A percentile compares a stretch with the other conserved stretches of the same genome.
These are phyloP conservation scores for Aspergillus costaricaensis DNA, from an alignment of 2,329 filamentous ascomycete genomes.

Conservation along the genomic window DNA sequence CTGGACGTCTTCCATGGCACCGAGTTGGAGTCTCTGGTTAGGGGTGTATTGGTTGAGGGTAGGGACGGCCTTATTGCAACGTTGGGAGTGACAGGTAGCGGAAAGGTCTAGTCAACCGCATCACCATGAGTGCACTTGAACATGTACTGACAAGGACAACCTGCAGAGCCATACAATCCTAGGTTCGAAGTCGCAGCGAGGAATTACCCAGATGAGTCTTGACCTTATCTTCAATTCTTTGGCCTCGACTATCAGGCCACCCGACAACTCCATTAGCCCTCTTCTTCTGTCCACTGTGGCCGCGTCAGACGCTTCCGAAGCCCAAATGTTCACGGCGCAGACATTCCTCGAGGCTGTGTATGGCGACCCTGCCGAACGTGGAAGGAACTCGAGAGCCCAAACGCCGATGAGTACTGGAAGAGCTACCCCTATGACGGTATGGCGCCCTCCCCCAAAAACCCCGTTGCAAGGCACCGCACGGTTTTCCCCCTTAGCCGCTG, in stretches of 20 bases:
- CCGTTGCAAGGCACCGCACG: slow-evolving; percentile 22
- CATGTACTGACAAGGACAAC: slow-evolving; percentile 12
- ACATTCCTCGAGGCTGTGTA: slow-evolving; percentile 79
- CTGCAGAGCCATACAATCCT: slow-evolving; percentile 89
- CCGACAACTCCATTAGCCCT: slow-evolving; percentile 53
- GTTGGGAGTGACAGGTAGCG: slow-evolving; percentile 89
- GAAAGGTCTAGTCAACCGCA: slow-evolving; percentile 68
- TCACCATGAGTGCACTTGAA: background rate
- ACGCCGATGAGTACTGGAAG: slow-evolving; percentile 64
- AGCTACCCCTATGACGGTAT: slow-evolving; percentile 49
- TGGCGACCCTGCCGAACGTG: slow-evolving; percentile 63
- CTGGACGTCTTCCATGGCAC: slow-evolving; percentile 83
- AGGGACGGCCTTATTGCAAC: slow-evolving; percentile 90
- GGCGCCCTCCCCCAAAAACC: slow-evolving; percentile 36
- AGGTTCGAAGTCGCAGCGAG: slow-evolving; percentile 81
- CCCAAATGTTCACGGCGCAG: slow-evolving; percentile 70
- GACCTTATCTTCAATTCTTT: slow-evolving; percentile 87
- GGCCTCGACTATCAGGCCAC: slow-evolving; percentile 68
- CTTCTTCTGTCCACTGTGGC: slow-evolving; percentile 72
- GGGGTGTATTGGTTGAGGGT: slow-evolving; percentile 80
- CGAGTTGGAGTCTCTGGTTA: slow-evolving; percentile 71
- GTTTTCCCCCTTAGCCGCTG: slow-evolving; percentile 14
- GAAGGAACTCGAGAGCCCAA: slow-evolving; percentile 64
- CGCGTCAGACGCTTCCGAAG: slow-evolving; percentile 78
- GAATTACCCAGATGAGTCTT: slow-evolving; percentile 86